phyloP scores from a whole-genome alignment of 306 rosid genomes.

The Medicago lupulina region DNA sequence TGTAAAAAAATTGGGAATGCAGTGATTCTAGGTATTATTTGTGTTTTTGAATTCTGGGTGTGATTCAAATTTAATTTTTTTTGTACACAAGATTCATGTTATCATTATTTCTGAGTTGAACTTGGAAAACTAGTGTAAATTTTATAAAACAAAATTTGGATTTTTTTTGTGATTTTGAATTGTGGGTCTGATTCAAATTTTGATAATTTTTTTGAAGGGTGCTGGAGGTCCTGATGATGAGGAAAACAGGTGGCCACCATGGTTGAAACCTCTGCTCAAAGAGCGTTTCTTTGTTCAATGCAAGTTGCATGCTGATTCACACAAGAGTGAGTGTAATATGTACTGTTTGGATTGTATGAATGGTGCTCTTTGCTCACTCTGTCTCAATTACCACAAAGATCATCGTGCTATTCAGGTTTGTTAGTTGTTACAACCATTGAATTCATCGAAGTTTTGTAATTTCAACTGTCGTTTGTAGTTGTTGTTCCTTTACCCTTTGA shows the following conservation, averaged over 20 bases:
- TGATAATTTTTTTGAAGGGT: conserved; percentile 53
- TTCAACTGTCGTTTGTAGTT: neutral
- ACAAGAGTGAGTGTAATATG: conserved; percentile 96
- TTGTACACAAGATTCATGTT: neutral
- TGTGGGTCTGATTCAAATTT: conserved; percentile 36
- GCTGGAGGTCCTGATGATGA: conserved; percentile 89
- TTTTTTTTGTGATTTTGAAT: neutral
- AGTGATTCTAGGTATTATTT: neutral
- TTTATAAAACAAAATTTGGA: neutral
- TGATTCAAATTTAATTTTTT: conserved; percentile 26
- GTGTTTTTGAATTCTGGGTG: conserved; percentile 24
- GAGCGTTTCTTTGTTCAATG: conserved; percentile 93
- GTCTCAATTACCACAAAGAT: conserved; percentile 78
- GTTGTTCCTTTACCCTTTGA: neutral
- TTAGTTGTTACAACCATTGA: neutral
- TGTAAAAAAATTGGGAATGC: conserved; percentile 7
- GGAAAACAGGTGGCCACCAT: conserved; percentile 89
- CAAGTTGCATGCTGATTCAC: conserved; percentile 81
- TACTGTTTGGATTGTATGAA: conserved; percentile 93
- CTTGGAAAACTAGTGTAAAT: neutral
- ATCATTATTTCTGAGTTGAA: neutral
- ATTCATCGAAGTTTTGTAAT: neutral
- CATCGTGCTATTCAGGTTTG: conserved; percentile 89
- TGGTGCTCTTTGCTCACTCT: conserved; percentile 89
- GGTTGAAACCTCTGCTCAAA: conserved; percentile 85